Evolutionary conservation across 2,329 filamentous ascomycete species (phyloP), one percentile per base, ranked within the genome.

Genomic region (Monilinia fructigena): DNA sequence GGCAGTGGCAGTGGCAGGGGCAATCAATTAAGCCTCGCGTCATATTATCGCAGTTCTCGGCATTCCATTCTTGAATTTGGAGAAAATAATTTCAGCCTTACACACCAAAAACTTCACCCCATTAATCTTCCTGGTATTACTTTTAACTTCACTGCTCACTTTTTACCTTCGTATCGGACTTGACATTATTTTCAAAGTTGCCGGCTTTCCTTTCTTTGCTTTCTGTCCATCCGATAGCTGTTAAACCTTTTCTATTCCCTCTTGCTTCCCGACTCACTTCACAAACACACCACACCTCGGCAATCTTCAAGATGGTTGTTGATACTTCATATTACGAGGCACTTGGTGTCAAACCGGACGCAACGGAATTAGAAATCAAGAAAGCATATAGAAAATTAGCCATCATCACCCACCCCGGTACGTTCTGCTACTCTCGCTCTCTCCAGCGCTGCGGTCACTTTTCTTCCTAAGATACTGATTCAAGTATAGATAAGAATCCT

Each of bases 311-410:
- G 52, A 76, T 75, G 73, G 75, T 76, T 63, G 73, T 71, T 20
- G 75, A 76, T 63, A 76, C 75, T n/a, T 70, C 71, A 16, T 76
- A 76, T 42, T 76, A 76, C 80, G 93, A 97, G 79, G 87, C 87
- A 73, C 83, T 97, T 50, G 91, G 90, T 76, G 93, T 97, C 75
- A 83, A 89, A 80, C 89, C 92, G 71, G 92, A 89, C 66, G 94
- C 93, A 40, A 90, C 91, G 50, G 91, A 94, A 78, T 85, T 97
- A 61, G 93, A 97, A 77, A 97, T 97, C 80, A 97, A 97, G 80
- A 97, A 97, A 82, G 93, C 93, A 38, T 97, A 97, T 80, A 88
- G 93, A 77, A 97, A 94, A 81, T 85, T 95, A 72, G 95, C 95
- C 73, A 97, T 98, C 78, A 86, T 93, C 72, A 92, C 96, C 75